These are phyloP conservation scores for Aureobasidium sp. DNA, from an alignment of 2,329 filamentous ascomycete genomes.

Conservation along the genomic window DNA sequence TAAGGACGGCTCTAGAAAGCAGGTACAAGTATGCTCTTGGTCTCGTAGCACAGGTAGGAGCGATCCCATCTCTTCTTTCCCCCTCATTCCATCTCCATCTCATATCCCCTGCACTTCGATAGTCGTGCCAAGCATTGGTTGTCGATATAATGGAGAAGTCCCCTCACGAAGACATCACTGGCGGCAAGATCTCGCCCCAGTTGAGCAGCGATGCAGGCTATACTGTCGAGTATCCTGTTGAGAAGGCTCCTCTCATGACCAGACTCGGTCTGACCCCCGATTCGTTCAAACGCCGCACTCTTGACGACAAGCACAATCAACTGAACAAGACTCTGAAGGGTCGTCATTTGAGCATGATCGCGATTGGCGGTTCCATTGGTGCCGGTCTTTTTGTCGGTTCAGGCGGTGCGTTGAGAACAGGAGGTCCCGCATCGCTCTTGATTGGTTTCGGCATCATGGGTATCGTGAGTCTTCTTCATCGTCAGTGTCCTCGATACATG, in stretches of 20 bases:
- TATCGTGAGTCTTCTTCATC: conserved; percentile 22
- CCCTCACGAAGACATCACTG: neutral
- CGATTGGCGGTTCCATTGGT: conserved; percentile 35
- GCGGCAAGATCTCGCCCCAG: neutral
- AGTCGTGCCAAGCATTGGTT: no score
- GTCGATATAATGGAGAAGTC: neutral
- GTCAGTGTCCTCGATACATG: no score
- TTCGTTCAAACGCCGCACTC: conserved; percentile 24
- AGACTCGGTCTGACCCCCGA: conserved; percentile 25
- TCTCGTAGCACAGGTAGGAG: no score
- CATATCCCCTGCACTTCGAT: no score
- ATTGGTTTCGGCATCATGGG: conserved; percentile 27
- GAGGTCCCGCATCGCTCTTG: conserved; percentile 39
- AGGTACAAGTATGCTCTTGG: neutral
- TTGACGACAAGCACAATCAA: conserved; percentile 26
- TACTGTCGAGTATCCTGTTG: conserved; percentile 12
- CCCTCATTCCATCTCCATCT: no score
- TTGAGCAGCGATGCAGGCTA: neutral
- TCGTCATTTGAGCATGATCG: conserved; percentile 28
- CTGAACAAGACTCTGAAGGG: conserved; percentile 26
- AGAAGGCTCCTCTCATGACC: conserved; percentile 20
- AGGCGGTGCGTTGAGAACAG: conserved; percentile 39
- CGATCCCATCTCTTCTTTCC: no score
- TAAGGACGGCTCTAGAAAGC: neutral
- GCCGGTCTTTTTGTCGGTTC: conserved; percentile 49